Percentiles rank a stretch among this genome's conserved stretches.
Evolutionary conservation across 2,329 filamentous ascomycete species (phyloP).

Genomic region (Diplodia intermedia): DNA sequence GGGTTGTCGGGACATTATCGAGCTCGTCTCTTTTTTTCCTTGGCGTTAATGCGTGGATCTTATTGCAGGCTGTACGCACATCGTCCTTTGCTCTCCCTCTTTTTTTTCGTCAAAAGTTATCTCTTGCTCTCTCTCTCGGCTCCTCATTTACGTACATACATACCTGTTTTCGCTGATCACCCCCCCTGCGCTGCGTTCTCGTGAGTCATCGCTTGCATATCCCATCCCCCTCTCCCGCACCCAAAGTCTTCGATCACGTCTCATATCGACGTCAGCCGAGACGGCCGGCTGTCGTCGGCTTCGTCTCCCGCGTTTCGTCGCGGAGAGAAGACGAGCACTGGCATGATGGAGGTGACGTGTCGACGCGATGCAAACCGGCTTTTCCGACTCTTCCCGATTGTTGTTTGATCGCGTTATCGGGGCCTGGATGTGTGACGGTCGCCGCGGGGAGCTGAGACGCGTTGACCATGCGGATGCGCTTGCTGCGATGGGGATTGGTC

Average conservation of each 20-base stretch:
- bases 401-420: not conserved
- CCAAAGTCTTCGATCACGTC: not conserved
- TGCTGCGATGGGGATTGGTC: not conserved
- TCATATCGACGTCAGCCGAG: not conserved
- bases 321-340: no score
- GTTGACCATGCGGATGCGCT: not conserved
- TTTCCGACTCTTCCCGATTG: not conserved
- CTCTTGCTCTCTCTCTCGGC: not conserved
- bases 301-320: not conserved
- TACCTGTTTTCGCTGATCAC: not conserved
- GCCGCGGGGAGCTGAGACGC: not conserved
- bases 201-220: not conserved
- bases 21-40: not conserved
- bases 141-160: no score
- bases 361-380: no score
- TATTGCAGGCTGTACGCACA: not conserved
- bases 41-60: constrained; percentile 1
- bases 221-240: not conserved
- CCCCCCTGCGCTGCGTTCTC: not conserved
- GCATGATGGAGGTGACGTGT: not conserved
- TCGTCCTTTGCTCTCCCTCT: not conserved
- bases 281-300: not conserved
- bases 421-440: not conserved
- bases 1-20: not conserved
- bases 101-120: not conserved